These are phyloP conservation scores for Sporothrix brasiliensis DNA, from an alignment of 2,329 filamentous ascomycete genomes.

Conservation along the genomic window DNA sequence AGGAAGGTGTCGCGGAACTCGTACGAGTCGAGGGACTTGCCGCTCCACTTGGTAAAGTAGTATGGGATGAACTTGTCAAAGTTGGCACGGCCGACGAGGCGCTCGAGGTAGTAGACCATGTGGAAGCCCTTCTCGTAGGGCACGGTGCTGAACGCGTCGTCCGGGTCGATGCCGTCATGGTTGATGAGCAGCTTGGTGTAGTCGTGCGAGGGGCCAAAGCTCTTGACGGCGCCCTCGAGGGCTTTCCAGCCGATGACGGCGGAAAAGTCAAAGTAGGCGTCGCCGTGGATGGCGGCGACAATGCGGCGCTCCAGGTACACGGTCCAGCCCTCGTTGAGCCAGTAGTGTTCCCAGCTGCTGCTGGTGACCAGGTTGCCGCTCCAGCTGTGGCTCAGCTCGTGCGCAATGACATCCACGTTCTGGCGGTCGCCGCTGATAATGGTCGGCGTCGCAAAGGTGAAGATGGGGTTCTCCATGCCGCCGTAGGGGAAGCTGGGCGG, in stretches of 20 bases:
- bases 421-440: slow-evolving; percentile 88
- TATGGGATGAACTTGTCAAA: slow-evolving; percentile 96
- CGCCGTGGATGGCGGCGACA: slow-evolving; percentile 74
- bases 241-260: slow-evolving; percentile 96
- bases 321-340: slow-evolving; percentile 84
- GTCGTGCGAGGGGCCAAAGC: slow-evolving; percentile 80
- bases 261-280: slow-evolving; percentile 86
- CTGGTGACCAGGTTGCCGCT: slow-evolving; percentile 83
- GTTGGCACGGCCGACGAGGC: slow-evolving; percentile 77
- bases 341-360: slow-evolving; percentile 80
- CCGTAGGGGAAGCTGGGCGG: slow-evolving; percentile 90
- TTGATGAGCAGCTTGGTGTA: slow-evolving; percentile 90
- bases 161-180: slow-evolving; percentile 87
- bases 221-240: slow-evolving; percentile 72
- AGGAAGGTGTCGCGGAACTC: slow-evolving; percentile 90
- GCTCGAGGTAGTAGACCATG: slow-evolving; percentile 89
- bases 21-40: slow-evolving; percentile 87
- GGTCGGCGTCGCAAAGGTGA: slow-evolving; percentile 92
- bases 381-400: slow-evolving; percentile 78
- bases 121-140: slow-evolving; percentile 98
- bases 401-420: slow-evolving; percentile 95
- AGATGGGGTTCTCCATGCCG: slow-evolving; percentile 90
- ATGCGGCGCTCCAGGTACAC: slow-evolving; percentile 90
- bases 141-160: slow-evolving; percentile 90
- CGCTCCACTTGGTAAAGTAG: slow-evolving; percentile 84